A percentile compares a stretch with the other conserved stretches of the same genome.
phyloP scores from a whole-genome alignment of 2,329 filamentous ascomycete genomes.

The Aureobasidium sp. region DNA sequence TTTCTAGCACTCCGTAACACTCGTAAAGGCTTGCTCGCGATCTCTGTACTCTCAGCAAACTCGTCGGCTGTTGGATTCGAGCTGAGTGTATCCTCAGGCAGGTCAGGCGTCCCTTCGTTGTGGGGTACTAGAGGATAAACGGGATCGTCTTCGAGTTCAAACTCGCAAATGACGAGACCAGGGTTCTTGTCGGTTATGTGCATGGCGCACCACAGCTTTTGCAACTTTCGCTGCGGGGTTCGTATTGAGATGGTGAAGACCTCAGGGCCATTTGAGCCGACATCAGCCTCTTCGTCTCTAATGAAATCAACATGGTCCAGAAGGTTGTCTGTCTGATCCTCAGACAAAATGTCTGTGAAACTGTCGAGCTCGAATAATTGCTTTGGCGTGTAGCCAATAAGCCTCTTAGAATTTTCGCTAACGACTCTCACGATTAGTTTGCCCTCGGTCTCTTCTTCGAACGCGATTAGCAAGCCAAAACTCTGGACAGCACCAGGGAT shows the following conservation, averaged over 20 bases:
- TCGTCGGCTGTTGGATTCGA: conserved; percentile 69
- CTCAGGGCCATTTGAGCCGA: conserved; percentile 69
- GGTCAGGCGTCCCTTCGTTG: conserved; percentile 51
- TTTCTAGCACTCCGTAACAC: conserved; percentile 69
- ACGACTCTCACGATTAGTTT: conserved; percentile 64
- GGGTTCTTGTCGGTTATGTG: conserved; percentile 64
- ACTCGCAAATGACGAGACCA: conserved; percentile 75
- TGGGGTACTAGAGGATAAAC: conserved; percentile 59
- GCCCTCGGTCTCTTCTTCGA: conserved; percentile 59
- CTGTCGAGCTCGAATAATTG: conserved; percentile 67
- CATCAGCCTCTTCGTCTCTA: conserved; percentile 71
- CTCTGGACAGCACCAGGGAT: conserved; percentile 74
- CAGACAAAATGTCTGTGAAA: conserved; percentile 76
- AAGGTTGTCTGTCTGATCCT: conserved; percentile 77
- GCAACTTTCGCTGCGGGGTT: conserved; percentile 46
- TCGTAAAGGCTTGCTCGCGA: conserved; percentile 68
- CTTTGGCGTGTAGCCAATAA: conserved; percentile 71
- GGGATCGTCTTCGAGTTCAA: conserved; percentile 74
- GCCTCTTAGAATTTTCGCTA: conserved; percentile 70
- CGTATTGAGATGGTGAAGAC: conserved; percentile 74
- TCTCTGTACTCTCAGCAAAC: conserved; percentile 66
- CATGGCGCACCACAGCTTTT: conserved; percentile 81
- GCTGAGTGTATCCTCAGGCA: conserved; percentile 66
- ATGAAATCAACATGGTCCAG: conserved; percentile 86
- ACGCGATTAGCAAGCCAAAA: conserved; percentile 69